phyloP scores from a whole-genome alignment of 345 rosid species.

The Diplotaxis tenuifolia region DNA sequence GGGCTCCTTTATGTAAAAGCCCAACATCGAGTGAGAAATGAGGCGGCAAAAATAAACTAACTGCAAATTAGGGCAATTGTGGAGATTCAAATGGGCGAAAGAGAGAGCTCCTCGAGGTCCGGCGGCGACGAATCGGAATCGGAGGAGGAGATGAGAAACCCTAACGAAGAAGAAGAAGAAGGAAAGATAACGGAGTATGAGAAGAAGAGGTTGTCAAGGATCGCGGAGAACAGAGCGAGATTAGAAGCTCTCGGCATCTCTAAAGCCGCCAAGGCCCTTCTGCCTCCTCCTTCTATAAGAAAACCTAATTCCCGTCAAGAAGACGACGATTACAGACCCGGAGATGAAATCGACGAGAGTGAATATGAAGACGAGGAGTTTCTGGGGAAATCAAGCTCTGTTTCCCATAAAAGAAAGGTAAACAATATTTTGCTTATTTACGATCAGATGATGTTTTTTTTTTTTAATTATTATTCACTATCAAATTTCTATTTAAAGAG shows the following conservation, averaged over 20 bases:
- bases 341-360: constrained; percentile 24
- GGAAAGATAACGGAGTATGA: constrained; percentile 50
- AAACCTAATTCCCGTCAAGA: constrained; percentile 51
- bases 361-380: constrained; percentile 41
- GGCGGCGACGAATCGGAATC: constrained; percentile 30
- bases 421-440: neutral
- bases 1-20: neutral
- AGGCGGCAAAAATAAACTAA: constrained; percentile 10
- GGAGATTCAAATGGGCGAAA: constrained; percentile 6
- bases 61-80: neutral
- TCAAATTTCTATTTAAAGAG: neutral
- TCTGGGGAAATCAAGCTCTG: constrained; percentile 15
- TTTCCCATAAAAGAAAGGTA: neutral
- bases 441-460: neutral
- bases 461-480: too few relatives aligned
- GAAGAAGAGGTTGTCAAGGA: constrained; percentile 67
- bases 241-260: constrained; percentile 78
- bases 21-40: neutral
- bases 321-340: constrained; percentile 70
- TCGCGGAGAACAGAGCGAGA: constrained; percentile 73
- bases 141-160: constrained; percentile 12
- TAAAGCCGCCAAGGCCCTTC: constrained; percentile 52
- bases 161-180: neutral
- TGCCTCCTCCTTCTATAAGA: constrained; percentile 33
- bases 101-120: constrained; percentile 35